phyloP scores from a whole-genome alignment of 2,329 filamentous ascomycete species.

The Colletotrichum zoysiae region DNA sequence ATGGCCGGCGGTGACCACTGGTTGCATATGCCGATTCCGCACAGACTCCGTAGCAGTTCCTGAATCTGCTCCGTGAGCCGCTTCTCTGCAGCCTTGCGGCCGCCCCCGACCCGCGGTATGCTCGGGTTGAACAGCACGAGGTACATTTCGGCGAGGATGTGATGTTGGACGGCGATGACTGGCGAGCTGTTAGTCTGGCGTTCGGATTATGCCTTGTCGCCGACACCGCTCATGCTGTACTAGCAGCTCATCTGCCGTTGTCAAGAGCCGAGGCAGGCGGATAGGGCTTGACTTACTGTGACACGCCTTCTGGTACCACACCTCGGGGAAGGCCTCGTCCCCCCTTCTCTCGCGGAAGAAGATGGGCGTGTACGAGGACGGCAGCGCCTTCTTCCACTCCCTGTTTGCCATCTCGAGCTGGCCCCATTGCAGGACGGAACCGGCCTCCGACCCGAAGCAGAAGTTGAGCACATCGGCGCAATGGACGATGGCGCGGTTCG shows the following conservation, averaged over 20 bases:
- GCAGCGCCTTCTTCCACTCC: conserved; percentile 42
- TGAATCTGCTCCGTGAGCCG: conserved; percentile 57
- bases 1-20: conserved; percentile 67
- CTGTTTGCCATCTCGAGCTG: conserved; percentile 42
- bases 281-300: conserved; percentile 30
- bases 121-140: conserved; percentile 68
- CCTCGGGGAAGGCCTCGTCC: conserved; percentile 52
- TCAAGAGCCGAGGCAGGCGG: neutral
- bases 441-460: conserved; percentile 64
- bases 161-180: conserved; percentile 72
- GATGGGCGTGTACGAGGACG: conserved; percentile 41
- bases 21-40: conserved; percentile 72
- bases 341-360: conserved; percentile 44
- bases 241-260: neutral
- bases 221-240: conserved; percentile 61
- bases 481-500: conserved; percentile 73
- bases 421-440: conserved; percentile 38
- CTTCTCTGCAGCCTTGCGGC: conserved; percentile 50
- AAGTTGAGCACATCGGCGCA: conserved; percentile 74
- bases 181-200: conserved; percentile 43
- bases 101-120: conserved; percentile 61
- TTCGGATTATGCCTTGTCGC: conserved; percentile 45
- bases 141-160: conserved; percentile 69
- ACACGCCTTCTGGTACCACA: conserved; percentile 42
- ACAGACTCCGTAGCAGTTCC: conserved; percentile 64